Conservation (phyloP, 768 basidiomycete genomes). For the Nidula microcarpa region DNA sequence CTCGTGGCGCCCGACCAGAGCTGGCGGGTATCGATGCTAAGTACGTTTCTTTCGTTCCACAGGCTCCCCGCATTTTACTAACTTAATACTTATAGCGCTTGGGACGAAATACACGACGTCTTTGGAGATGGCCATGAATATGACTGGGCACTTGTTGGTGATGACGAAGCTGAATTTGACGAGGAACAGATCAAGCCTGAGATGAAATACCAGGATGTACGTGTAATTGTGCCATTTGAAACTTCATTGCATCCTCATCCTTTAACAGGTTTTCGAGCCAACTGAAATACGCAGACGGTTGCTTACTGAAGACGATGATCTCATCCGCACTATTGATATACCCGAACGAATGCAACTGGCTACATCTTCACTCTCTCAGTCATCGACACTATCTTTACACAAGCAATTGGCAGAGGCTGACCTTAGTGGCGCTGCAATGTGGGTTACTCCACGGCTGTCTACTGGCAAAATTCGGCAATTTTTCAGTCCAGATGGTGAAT, state of each 20-base stretch:
- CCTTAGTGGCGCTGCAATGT: slow-evolving; percentile 76
- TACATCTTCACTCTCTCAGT: slow-evolving; percentile 75
- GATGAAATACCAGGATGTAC: slow-evolving; percentile 83
- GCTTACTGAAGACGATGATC: slow-evolving; percentile 90
- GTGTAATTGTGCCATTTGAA: slow-evolving; percentile 11
- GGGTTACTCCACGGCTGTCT: slow-evolving; percentile 85
- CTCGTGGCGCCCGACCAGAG: slow-evolving; percentile 62
- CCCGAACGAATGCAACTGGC: slow-evolving; percentile 96
- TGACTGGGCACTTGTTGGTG: slow-evolving; percentile 88
- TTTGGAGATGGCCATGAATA: slow-evolving; percentile 97
- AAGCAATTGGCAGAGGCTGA: slow-evolving; percentile 69
- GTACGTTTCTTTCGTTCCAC: slow-evolving; percentile 40
- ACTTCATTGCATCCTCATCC: slow-evolving; percentile 6
- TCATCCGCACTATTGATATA: slow-evolving; percentile 85
- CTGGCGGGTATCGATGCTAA: slow-evolving; percentile 79
- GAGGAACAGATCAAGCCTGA: slow-evolving; percentile 58
- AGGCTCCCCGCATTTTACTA: not conserved
- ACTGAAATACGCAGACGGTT: slow-evolving; percentile 88
- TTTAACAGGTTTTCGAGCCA: slow-evolving; percentile 88
- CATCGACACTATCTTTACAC: slow-evolving; percentile 57
- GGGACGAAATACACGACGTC: slow-evolving; percentile 94
- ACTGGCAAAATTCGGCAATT: slow-evolving; percentile 66
- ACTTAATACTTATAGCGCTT: slow-evolving; percentile 55
- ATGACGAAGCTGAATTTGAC: slow-evolving; percentile 55
- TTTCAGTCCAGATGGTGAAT: slow-evolving; percentile 62